Evolutionary conservation across 306 rosid genomes (phyloP).

Genomic region (Quercus ilex): DNA sequence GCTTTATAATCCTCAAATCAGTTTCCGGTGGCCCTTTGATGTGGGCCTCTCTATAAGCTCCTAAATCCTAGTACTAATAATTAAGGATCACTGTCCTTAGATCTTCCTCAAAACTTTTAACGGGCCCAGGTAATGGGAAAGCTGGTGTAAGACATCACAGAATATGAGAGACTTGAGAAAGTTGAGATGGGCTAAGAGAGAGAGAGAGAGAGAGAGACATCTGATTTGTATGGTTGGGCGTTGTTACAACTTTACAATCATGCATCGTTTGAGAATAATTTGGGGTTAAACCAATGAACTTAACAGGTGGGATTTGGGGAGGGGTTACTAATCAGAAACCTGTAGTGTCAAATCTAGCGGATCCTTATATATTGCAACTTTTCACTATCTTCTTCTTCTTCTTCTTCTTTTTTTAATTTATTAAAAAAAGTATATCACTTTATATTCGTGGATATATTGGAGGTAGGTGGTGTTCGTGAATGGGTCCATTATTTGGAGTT

Average conservation of each 20-base stretch:
- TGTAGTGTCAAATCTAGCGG: constrained; percentile 24
- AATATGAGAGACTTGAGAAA: too few relatives aligned
- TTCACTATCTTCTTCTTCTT: not conserved
- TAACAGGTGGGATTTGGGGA: not conserved
- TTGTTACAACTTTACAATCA: not conserved
- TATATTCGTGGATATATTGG: constrained; percentile 25
- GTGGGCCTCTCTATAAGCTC: too few relatives aligned
- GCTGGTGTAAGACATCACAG: not conserved
- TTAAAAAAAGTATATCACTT: constrained; percentile 10
- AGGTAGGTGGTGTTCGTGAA: constrained; percentile 39
- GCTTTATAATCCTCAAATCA: not conserved
- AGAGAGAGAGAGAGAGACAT: too few relatives aligned
- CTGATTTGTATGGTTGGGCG: too few relatives aligned
- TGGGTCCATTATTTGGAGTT: constrained; percentile 69
- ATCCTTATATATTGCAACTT: not conserved
- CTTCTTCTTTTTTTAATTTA: not conserved
- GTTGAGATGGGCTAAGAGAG: too few relatives aligned
- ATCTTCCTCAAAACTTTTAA: not conserved
- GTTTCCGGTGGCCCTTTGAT: not conserved
- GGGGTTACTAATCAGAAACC: not conserved
- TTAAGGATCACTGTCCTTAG: not conserved
- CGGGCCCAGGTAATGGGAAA: not conserved
- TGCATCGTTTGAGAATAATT: not conserved
- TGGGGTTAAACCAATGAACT: not conserved
- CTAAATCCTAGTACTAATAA: too few relatives aligned